Conservation (phyloP, 2,329 filamentous ascomycete species). For the Trichoderma polysporum region DNA sequence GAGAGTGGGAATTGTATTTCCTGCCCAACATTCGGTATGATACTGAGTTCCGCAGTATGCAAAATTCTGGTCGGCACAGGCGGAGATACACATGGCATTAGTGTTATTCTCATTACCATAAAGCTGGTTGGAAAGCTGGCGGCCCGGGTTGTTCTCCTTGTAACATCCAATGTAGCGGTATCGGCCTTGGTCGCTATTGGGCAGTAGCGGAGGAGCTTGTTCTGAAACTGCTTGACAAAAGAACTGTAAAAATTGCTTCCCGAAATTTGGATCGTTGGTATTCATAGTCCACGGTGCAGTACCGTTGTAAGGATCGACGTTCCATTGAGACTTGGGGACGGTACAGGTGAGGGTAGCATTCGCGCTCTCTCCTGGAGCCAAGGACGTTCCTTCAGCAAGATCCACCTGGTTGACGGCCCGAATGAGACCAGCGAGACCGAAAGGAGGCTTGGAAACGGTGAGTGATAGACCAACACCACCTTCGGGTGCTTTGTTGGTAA, state of each 20-base stretch:
- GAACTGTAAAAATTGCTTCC: constrained; percentile 54
- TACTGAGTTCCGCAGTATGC: constrained; percentile 52
- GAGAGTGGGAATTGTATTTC: constrained; percentile 45
- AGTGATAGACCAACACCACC: constrained; percentile 51
- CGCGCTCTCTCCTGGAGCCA: constrained; percentile 50
- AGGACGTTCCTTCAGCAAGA: constrained; percentile 54
- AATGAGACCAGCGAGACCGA: constrained; percentile 54
- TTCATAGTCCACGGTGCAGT: constrained; percentile 57
- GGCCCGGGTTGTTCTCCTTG: constrained; percentile 55
- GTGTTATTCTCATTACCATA: constrained; percentile 44
- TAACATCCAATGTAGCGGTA: constrained; percentile 57
- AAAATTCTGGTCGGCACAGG: constrained; percentile 39
- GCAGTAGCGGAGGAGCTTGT: constrained; percentile 50
- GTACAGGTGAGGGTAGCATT: constrained; percentile 55
- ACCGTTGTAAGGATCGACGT: constrained; percentile 50
- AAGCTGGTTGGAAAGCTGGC: constrained; percentile 48
- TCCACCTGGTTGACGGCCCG: constrained; percentile 56
- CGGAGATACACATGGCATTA: constrained; percentile 45
- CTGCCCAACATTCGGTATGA: constrained; percentile 55
- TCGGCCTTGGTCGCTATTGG: constrained; percentile 42
- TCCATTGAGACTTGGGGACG: constrained; percentile 57
- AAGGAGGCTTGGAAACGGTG: constrained; percentile 62
- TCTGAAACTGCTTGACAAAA: constrained; percentile 51
- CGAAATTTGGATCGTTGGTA: constrained; percentile 52
- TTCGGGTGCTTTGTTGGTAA: constrained; percentile 50